Base-by-base conservation (phyloP, 345 rosid species). In the Citrus sinensis region DNA sequence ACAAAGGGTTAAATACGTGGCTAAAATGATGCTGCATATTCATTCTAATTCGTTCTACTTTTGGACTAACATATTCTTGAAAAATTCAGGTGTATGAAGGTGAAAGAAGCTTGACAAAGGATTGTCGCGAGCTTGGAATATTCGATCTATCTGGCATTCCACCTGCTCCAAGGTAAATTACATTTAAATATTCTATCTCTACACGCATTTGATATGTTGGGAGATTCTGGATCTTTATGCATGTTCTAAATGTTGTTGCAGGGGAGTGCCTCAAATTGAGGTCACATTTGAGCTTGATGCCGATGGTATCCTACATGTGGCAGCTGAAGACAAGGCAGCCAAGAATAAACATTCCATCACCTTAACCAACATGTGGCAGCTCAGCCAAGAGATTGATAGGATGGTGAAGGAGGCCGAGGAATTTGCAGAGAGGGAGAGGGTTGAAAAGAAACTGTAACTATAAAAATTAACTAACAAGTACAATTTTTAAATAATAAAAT, bases 371-470 rank as follows among this genome's bases (percentile, higher is more conserved):
- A 85, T 87, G 71, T 91, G 88, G 63, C 85, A 87, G 42, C 85
- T 87, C n/a, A 83, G 85, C 68, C 74, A 86, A 67, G 95, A 90
- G 89, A 86, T 90, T 2, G 88, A 87, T 0, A 78, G 83, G 71
- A 90, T 87, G 90, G 82, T 87, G 46, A 86, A 78, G 74, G 96
- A 89, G 72, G 92, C 91, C 1, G 88, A 88, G 83, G 81, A 84
- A 61, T 84, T 84, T 32, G 92, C 88, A 0, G 13, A 9, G 13
- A 0, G 13, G 54, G 96, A 87, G 46, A 84, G 70, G 86, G 76
- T 91, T 51, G 89, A 39, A 7, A 37, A 37, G 8, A 37, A 37
- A 7, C 9, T 37, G 1, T 37, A 37, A 37, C 40, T 37, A 37
- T 7, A 37, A 37, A 37, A 37, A 1, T 37, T 37, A 7, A 37